A percentile compares a stretch with the other conserved stretches of the same genome.
Conservation (phyloP, 306 rosid genomes). For the Citrullus mucosospermus region DNA sequence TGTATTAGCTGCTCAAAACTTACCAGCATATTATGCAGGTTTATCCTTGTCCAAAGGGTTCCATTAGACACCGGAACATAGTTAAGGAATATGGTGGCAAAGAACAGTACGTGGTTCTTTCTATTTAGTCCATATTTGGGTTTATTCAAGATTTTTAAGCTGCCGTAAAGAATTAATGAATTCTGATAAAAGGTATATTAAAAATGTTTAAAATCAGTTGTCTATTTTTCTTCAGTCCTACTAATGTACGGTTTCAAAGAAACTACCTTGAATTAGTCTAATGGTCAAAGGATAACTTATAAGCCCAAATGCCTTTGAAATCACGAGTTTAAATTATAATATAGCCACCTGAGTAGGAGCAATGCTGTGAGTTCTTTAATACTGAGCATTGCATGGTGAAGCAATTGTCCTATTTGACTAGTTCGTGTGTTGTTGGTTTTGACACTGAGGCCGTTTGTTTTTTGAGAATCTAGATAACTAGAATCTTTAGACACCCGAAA, state of each 20-base stretch:
- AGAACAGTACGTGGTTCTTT: slow-evolving; percentile 63
- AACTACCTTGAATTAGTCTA: neutral
- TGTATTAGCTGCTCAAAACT: slow-evolving; percentile 10
- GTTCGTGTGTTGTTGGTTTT: neutral
- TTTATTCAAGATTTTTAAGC: neutral
- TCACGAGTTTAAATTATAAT: neutral
- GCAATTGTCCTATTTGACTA: neutral
- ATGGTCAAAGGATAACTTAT: neutral
- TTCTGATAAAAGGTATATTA: neutral
- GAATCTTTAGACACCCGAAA: too few species aligned
- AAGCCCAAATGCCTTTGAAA: neutral
- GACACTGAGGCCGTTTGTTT: neutral
- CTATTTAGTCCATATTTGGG: neutral
- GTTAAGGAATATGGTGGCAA: slow-evolving; percentile 69
- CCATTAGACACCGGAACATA: slow-evolving; percentile 65
- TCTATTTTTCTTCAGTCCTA: neutral
- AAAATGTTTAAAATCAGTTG: neutral
- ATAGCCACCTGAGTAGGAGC: neutral
- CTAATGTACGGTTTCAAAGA: neutral
- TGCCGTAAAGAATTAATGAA: neutral
- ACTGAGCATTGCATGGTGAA: neutral
- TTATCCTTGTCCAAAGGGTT: slow-evolving; percentile 95
- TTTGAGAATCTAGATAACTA: too few species aligned
- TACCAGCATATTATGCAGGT: slow-evolving; percentile 31
- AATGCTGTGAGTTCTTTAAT: neutral